Percentiles rank a stretch among this genome's conserved stretches.
phyloP scores from a whole-genome alignment of 495 filamentous ascomycete species.

The Amphirosellinia nigrospora region DNA sequence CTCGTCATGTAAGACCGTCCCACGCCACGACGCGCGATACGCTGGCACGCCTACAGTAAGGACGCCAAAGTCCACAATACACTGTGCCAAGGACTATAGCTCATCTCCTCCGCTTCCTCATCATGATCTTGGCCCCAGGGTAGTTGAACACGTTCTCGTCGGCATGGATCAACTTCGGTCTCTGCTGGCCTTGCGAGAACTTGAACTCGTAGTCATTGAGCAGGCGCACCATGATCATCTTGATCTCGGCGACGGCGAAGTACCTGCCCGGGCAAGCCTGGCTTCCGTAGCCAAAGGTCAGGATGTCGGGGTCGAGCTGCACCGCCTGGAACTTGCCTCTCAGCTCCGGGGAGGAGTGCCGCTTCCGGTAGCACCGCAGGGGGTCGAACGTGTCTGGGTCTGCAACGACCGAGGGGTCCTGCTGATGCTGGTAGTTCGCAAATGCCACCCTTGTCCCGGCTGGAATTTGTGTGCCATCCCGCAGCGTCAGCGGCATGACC shows the following conservation, averaged over 20 bases:
- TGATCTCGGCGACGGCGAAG: not conserved
- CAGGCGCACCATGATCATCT: not conserved
- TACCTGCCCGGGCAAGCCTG: constrained; percentile 1
- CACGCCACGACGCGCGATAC: too few species aligned
- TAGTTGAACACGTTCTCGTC: not conserved
- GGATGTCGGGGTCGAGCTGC: not conserved
- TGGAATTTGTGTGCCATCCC: constrained; percentile 1
- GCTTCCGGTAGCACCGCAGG: not conserved
- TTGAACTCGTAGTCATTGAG: constrained; percentile 4
- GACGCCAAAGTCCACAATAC: too few species aligned
- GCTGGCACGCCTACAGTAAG: too few species aligned
- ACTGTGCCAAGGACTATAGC: too few species aligned
- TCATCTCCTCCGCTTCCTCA: too few species aligned
- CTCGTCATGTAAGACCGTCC: too few species aligned
- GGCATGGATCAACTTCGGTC: not conserved
- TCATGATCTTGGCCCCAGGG: not conserved
- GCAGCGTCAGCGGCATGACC: not conserved
- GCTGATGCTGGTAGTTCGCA: not conserved
- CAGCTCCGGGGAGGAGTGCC: not conserved
- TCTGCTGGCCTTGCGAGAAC: not conserved
- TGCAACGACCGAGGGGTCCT: not conserved
- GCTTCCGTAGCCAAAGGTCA: constrained; percentile 6
- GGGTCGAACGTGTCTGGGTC: not conserved
- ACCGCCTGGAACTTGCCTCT: not conserved
- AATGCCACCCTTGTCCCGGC: not conserved